Evolutionary conservation across 2,329 filamentous ascomycete species (phyloP), one percentile per base, ranked within the genome.

Genomic region (Exophiala spinifera): DNA sequence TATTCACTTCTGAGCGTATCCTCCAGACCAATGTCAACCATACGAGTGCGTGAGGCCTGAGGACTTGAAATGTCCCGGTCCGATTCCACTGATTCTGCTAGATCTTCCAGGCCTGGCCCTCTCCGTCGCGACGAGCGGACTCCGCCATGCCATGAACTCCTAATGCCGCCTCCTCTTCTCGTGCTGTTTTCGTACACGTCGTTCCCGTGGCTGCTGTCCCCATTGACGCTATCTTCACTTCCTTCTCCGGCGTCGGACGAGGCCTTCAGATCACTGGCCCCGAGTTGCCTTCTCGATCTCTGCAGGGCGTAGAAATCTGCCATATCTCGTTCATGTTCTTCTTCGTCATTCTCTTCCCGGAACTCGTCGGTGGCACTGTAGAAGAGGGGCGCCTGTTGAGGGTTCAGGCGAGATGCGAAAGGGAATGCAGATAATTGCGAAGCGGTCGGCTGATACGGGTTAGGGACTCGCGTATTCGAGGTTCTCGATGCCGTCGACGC

Each of bases 251-350:
- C 83, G 63, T 95, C 91, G 1, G 87, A 86, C 59, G 91, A 96
- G 62, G 95, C 91, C 34, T 88, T 89, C 46, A 96, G 74, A 63
- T 88, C 84, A 70, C 88, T 90, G 13, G 86, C 85, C 13, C 90
- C 89, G 67, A 96, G 92, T 55, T 96, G 89, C 44, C 91, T 83
- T 63, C 94, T 83, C 61, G 92, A 97, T 63, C 87, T 82, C 71
- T 97, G 91, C 53, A 99, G 76, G 4, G 92, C 92, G 72, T 91
- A 95, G 62, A 94, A 85, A 72, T 97, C 94, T n/a, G 91, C 91
- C 31, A 92, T 89, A 67, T 97, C 92, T 50, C 91, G 79, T 64
- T 95, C 89, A 64, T 89, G 86, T 71, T 96, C 91, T 64, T 89
- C 87, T 69, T 94, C 91, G 58, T 97, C 92, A 60, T 96, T 91